A percentile compares a stretch with the other conserved stretches of the same genome.
Evolutionary conservation across 106 monocot genomes (phyloP).

Genomic region (Dendrobium nobile): DNA sequence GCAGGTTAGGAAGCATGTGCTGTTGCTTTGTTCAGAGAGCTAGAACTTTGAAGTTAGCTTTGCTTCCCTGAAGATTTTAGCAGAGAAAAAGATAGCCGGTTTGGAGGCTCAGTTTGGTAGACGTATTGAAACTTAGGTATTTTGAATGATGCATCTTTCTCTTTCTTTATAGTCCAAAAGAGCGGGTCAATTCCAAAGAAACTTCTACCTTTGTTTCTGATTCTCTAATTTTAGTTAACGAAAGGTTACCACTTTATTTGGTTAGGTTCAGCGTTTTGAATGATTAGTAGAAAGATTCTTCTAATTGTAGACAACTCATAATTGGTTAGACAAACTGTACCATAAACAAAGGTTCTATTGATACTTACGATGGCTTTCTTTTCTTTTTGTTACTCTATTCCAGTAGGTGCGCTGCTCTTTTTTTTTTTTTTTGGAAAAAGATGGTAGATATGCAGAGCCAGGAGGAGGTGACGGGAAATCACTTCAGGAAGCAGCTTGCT

Average conservation of each 20-base stretch:
- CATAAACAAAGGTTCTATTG: neutral
- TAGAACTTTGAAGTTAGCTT: neutral
- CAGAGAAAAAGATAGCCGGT: neutral
- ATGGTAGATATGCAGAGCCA: slow-evolving; percentile 14
- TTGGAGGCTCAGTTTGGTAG: neutral
- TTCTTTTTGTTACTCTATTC: neutral
- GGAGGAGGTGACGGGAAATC: slow-evolving; percentile 22
- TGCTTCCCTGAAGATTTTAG: neutral
- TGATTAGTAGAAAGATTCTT: too few species aligned
- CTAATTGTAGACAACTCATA: neutral
- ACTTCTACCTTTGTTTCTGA: too few species aligned
- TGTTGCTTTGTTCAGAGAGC: neutral
- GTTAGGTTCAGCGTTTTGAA: too few species aligned
- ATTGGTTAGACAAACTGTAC: neutral
- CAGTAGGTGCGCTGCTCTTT: neutral
- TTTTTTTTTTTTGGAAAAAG: slow-evolving; percentile 23
- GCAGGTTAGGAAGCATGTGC: neutral
- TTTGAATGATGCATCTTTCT: neutral
- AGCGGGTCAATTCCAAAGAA: neutral
- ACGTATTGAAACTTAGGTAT: neutral
- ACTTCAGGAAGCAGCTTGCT: slow-evolving; percentile 55
- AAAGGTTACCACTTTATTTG: too few species aligned
- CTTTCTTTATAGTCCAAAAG: neutral
- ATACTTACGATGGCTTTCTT: neutral
- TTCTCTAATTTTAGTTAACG: too few species aligned